Evolutionary conservation across 495 filamentous ascomycete species (phyloP).

Genomic region (Neurospora sp.): DNA sequence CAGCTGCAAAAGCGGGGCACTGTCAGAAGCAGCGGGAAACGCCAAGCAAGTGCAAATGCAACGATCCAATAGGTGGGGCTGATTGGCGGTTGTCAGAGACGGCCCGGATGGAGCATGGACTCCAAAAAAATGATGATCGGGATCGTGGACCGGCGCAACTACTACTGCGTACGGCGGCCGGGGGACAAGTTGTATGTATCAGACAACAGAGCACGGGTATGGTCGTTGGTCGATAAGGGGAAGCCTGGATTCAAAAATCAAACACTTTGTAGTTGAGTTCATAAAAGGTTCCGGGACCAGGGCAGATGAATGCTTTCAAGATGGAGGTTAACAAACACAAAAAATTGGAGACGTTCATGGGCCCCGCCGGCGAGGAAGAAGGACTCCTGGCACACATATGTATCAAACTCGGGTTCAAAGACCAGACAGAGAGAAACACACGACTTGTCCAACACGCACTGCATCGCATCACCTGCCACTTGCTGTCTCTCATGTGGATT

Average conservation of each 20-base stretch:
- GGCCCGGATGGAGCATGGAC: neutral
- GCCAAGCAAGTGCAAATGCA: neutral
- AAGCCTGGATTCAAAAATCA: neutral
- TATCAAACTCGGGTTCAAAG: neutral
- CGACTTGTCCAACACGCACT: neutral
- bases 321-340: neutral
- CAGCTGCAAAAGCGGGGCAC: neutral
- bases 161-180: too few species aligned
- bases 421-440: neutral
- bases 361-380: too few species aligned
- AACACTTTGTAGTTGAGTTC: neutral
- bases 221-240: neutral
- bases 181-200: neutral
- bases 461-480: neutral
- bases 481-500: neutral
- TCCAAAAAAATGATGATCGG: neutral
- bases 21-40: neutral
- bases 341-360: neutral
- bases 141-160: neutral
- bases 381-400: too few species aligned
- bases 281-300: neutral
- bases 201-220: neutral
- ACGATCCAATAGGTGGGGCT: neutral
- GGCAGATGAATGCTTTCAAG: neutral
- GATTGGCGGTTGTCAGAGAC: neutral